These are phyloP conservation scores for Bretschneidera sinensis DNA, from an alignment of 345 rosid species.

Conservation along the genomic window DNA sequence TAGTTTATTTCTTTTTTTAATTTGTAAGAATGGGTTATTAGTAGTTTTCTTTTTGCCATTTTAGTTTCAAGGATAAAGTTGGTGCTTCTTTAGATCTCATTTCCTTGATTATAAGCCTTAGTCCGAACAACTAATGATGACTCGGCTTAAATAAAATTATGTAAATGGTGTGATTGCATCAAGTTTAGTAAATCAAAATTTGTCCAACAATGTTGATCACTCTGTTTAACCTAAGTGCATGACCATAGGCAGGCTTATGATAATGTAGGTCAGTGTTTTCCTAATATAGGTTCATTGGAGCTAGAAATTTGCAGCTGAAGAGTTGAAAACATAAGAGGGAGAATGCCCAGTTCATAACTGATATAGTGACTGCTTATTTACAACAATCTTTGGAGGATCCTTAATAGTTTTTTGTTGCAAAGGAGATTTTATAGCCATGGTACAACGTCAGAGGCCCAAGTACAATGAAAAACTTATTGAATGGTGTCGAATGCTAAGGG, in stretches of 20 bases:
- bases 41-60: conserved; percentile 4
- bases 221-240: conserved; percentile 1
- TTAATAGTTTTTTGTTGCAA: neutral
- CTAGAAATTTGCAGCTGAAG: neutral
- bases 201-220: neutral
- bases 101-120: neutral
- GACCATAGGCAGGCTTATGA: neutral
- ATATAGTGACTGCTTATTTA: neutral
- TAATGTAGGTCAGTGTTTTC: neutral
- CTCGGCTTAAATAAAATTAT: neutral
- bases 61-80: neutral
- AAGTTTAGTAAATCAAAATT: neutral
- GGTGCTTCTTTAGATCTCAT: neutral
- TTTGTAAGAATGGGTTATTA: neutral
- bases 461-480: no score
- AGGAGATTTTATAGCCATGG: neutral
- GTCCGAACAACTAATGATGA: neutral
- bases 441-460: neutral
- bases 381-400: neutral
- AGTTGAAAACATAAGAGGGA: neutral
- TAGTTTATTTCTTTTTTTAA: no score
- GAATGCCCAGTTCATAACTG: neutral
- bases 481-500: neutral
- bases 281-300: neutral
- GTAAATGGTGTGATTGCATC: neutral